These are phyloP conservation scores for Leccinum insolens DNA, from an alignment of 1,284 basidiomycete species.

Conservation along the genomic window DNA sequence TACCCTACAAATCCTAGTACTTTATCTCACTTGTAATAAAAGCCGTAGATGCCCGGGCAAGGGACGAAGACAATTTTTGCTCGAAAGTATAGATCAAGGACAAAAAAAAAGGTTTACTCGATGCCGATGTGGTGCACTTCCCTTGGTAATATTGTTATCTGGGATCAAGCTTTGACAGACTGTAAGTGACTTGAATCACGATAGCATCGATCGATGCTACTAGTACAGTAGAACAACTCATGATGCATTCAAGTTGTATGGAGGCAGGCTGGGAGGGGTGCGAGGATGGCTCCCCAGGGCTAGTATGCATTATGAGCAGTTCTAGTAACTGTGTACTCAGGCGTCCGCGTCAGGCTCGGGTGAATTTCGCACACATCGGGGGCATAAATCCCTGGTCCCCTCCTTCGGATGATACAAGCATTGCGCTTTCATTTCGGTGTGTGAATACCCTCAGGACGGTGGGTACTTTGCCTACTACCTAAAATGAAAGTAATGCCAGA, in stretches of 20 bases:
- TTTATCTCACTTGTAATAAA: constrained; percentile 22
- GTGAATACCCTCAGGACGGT: not conserved
- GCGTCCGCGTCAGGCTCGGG: not conserved
- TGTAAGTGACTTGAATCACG: not conserved
- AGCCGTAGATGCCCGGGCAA: not conserved
- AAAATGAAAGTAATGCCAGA: not conserved
- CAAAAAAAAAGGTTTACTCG: not conserved
- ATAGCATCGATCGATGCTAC: not conserved
- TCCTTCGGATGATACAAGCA: not conserved
- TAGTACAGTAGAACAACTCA: not conserved
- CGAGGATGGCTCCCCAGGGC: not conserved
- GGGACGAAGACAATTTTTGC: not conserved
- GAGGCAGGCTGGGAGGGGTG: not conserved
- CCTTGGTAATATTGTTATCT: not conserved
- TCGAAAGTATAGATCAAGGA: not conserved
- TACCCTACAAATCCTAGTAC: constrained; percentile 26
- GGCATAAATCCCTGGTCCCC: not conserved
- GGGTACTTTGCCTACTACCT: not conserved
- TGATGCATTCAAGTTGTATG: not conserved
- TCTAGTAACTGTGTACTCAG: not conserved
- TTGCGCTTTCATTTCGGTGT: constrained; percentile 1
- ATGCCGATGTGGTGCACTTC: not conserved
- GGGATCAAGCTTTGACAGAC: not conserved
- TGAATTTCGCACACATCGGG: too few relatives aligned
- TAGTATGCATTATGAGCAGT: not conserved